Percentiles rank a stretch among this genome's conserved stretches.
Conservation (phyloP, 2,329 filamentous ascomycete genomes). For the Aureobasidium sp. region DNA sequence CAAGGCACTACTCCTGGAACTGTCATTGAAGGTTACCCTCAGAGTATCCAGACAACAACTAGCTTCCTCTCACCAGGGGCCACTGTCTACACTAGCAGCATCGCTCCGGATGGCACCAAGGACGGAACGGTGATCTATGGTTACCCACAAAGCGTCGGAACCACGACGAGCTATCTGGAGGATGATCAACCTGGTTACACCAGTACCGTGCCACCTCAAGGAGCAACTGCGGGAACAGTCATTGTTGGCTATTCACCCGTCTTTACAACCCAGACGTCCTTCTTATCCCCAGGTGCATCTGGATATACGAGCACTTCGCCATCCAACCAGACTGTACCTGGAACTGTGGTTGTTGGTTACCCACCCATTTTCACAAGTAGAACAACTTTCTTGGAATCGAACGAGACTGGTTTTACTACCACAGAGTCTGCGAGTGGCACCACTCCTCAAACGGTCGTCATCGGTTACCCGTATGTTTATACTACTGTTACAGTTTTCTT, state of each 20-base stretch:
- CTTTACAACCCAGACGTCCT: neutral
- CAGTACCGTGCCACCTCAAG: neutral
- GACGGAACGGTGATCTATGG: constrained; percentile 2
- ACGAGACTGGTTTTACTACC: neutral
- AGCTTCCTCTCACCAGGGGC: neutral
- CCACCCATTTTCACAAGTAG: neutral
- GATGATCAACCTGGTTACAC: neutral
- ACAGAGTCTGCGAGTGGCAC: neutral
- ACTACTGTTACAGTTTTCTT: neutral
- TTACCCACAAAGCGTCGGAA: neutral
- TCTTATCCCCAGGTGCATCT: neutral
- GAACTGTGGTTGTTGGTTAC: neutral
- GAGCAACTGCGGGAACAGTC: neutral
- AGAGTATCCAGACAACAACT: neutral
- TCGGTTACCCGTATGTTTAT: neutral
- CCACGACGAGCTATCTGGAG: neutral
- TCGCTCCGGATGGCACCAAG: neutral
- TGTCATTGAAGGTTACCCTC: neutral
- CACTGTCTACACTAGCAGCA: neutral
- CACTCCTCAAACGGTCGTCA: neutral
- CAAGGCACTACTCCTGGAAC: neutral
- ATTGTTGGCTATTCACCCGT: neutral
- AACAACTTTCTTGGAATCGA: neutral
- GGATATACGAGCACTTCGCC: neutral
- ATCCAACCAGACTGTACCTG: neutral